A percentile compares a stretch with the other conserved stretches of the same genome.
Conservation (phyloP, 192 early-diverging fungal genomes). For the Entomortierella beljakovae region DNA sequence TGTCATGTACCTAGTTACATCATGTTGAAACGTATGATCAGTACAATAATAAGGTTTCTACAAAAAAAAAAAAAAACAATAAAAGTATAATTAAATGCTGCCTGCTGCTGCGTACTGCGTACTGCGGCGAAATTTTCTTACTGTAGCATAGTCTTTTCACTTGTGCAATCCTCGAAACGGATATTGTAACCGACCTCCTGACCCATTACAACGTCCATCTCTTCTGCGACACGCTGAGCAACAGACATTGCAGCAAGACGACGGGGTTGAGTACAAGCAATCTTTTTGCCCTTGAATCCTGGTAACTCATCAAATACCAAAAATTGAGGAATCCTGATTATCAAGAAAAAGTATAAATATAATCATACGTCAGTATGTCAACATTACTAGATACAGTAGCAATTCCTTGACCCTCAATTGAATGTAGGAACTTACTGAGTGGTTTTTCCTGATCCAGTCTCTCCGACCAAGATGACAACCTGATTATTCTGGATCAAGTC, state of each 20-base stretch:
- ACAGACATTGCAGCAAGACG: slow-evolving; percentile 99
- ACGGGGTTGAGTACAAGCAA: slow-evolving; percentile 99
- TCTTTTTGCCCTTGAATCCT: slow-evolving; percentile 86
- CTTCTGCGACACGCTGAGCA: slow-evolving; percentile 97
- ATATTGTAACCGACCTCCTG: slow-evolving; percentile 98
- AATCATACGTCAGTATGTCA: not conserved
- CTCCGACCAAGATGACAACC: slow-evolving; percentile 94
- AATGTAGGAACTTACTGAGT: slow-evolving; percentile 89
- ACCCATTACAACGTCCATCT: slow-evolving; percentile 94
- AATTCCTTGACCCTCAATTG: no score
- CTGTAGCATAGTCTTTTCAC: slow-evolving; percentile 86
- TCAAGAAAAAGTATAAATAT: not conserved
- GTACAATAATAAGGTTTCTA: no score
- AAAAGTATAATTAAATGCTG: not conserved
- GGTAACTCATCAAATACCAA: slow-evolving; percentile 92
- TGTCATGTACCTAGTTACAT: slow-evolving; percentile 81
- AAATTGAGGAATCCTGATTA: slow-evolving; percentile 92
- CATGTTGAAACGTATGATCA: not conserved
- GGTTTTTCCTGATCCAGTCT: slow-evolving; percentile 98
- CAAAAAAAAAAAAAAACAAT: slow-evolving; percentile 10
- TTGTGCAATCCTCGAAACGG: slow-evolving; percentile 97
- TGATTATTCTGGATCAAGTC: slow-evolving; percentile 94
- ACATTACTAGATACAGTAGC: no score
- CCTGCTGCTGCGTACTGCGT: not conserved
- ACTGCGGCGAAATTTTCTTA: slow-evolving; percentile 50